Evolutionary conservation across 1,284 basidiomycete genomes (phyloP), one percentile per base, ranked within the genome.

Genomic region (Ceratobasidium sp.): DNA sequence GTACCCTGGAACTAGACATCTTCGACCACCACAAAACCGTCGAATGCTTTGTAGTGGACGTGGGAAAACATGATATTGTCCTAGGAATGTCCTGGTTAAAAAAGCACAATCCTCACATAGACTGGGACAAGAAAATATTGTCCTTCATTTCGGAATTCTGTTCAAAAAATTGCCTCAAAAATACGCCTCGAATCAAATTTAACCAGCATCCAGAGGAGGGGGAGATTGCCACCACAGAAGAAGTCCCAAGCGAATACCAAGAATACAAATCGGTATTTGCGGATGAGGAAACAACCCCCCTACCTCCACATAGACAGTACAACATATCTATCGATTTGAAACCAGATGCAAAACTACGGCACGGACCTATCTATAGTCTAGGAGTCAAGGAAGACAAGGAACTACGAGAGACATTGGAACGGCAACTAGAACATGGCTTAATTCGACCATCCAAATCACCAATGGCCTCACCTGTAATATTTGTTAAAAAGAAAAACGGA

Each of bases 401-500:
- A 39, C 26, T 71, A 31, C 8, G 28, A 33, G 33, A 20, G 8
- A 67, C 49, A 11, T 20, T 79, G 17, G 60, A 79, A 33, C 45
- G 63, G 10, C 73, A 65, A 28, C 58, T 77, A 13, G 13, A 17
- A 13, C 58, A 58, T n/a, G 66, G 74, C 1, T 76, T 76, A 33
- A 86, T 86, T 75, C 79, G 82, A 0, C 78, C 75, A 17, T 86
- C 84, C 0, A 67, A 64, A 45, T 85, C 84, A 6, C 80, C 84
- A 6, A 81, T 81, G 20, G 84, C 80, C 0, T 80, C 86, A 0
- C 86, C 86, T 0, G 80, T 88, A 45, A 82, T 89, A 0, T 89
- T 89, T 77, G 83, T 87, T 37, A 82, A 83, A 64, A 88, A 88
- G 80, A 88, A 88, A 79, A 84, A 85, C 77, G 84, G 86, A 1